Percentiles rank a stretch among this genome's conserved stretches.
Evolutionary conservation across 1,284 basidiomycete species (phyloP).

Genomic region (Hypsizygus ulmarius): DNA sequence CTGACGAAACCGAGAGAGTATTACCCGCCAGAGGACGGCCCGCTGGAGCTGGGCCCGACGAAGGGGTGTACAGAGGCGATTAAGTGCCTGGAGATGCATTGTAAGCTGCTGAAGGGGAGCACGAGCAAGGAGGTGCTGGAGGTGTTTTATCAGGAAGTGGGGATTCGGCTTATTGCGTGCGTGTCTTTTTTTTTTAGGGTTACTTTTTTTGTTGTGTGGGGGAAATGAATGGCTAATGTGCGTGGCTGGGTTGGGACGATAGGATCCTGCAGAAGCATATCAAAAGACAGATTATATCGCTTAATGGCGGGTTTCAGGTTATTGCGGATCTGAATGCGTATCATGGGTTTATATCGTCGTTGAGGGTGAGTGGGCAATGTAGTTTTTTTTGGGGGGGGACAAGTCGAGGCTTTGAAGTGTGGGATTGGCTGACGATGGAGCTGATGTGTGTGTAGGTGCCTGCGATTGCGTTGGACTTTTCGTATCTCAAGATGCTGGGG

Average conservation of each 20-base stretch:
- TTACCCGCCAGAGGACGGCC: conserved; percentile 78
- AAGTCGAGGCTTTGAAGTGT: too few species aligned
- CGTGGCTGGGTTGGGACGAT: conserved; percentile 5
- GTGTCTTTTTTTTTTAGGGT: conserved; percentile 21
- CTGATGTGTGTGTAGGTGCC: conserved; percentile 40
- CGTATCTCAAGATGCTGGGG: conserved; percentile 93
- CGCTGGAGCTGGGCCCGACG: conserved; percentile 81
- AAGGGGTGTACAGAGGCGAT: conserved; percentile 85
- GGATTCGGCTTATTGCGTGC: conserved; percentile 86
- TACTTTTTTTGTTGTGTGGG: not conserved
- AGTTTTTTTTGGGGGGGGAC: too few species aligned
- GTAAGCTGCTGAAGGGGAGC: conserved; percentile 86
- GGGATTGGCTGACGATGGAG: too few species aligned
- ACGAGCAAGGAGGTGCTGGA: conserved; percentile 96
- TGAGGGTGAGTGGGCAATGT: conserved; percentile 53
- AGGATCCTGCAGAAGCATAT: conserved; percentile 96
- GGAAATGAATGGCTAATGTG: too few species aligned
- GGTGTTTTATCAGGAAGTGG: conserved; percentile 97
- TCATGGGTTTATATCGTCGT: conserved; percentile 80
- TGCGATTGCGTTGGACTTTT: conserved; percentile 80
- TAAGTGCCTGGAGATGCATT: conserved; percentile 85
- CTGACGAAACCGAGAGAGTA: conserved; percentile 87
- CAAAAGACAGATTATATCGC: conserved; percentile 93
- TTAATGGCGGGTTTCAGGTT: conserved; percentile 91
- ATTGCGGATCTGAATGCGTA: conserved; percentile 96